Percentiles rank a stretch among this genome's conserved stretches.
Evolutionary conservation across 345 rosid species (phyloP).

Genomic region (Populus euphratica): DNA sequence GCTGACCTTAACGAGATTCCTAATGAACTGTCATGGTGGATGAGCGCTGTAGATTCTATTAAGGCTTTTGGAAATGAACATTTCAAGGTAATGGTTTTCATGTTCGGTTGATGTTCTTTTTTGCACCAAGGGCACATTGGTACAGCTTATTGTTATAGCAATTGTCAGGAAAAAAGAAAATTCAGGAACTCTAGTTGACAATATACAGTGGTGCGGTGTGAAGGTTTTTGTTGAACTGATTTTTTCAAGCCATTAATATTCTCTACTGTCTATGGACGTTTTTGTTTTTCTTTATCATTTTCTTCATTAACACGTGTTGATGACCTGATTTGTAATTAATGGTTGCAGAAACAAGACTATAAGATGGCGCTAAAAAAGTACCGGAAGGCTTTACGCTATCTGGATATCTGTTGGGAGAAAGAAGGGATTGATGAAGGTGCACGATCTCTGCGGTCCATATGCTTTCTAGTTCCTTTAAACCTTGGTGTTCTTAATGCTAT

Average conservation of each 20-base stretch:
- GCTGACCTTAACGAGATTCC: constrained; percentile 66
- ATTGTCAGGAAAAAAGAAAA: neutral
- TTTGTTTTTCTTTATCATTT: neutral
- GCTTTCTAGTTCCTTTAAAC: neutral
- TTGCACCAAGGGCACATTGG: neutral
- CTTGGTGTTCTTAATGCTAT: neutral
- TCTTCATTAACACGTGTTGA: neutral
- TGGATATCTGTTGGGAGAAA: constrained; percentile 97
- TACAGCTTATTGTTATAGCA: neutral
- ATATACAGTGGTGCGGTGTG: neutral
- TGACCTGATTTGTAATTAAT: neutral
- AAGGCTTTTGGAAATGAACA: constrained; percentile 74
- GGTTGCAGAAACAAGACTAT: constrained; percentile 68
- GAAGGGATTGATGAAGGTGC: constrained; percentile 90
- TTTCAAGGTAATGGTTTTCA: constrained; percentile 48
- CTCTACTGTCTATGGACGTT: neutral
- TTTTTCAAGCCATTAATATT: neutral
- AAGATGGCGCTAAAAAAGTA: constrained; percentile 95
- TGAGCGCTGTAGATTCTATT: constrained; percentile 67
- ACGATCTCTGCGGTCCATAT: neutral
- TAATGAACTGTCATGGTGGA: constrained; percentile 83
- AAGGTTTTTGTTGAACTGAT: neutral
- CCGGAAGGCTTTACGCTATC: constrained; percentile 75
- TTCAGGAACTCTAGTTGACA: neutral
- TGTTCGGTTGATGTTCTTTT: neutral